Base-by-base conservation (phyloP, 176 grass and related monocot species). In the Juncus effusus region DNA sequence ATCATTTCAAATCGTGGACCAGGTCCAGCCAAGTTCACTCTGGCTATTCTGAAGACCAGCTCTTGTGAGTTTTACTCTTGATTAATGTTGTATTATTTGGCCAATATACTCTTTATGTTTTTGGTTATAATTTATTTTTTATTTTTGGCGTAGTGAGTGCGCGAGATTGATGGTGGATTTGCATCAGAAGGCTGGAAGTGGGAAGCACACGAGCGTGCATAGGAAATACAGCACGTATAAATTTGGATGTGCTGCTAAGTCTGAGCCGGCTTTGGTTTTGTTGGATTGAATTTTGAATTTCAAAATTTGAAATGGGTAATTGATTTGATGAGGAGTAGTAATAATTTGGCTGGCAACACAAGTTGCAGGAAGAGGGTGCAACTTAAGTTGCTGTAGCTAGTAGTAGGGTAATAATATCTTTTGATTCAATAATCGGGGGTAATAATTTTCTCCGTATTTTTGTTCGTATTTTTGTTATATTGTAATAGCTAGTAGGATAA, bases 141-240 rank as follows among this genome's bases (percentile, higher is more conserved):
- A 5, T 41, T 13, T 79, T 15, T 35, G 39, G 13, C 56, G 16
- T 66, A 90, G 89, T 52, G 85, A 90, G 65, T 99, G 94, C 61
- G 86, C 94, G 12, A 79, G 38, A 61, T 76, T 87, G 75, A 87
- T 99, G 73, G 88, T 93, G 63, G 83, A 80, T 9, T 88, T 99
- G 55, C 94, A 93, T 80, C 56, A 78, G 78, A 93, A 90, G 54
- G 85, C 94, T 16, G 72, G 78, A 62, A 16, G 52, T 5, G 81
- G 85, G 49, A 93, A 73, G 72, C 82, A 93, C 59, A 89, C 80
- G 2, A 83, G 76, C 2, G 94, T 85, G 3, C 80, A 86, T 71
- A 82, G 68, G 55, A 99, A 99, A 64, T 99, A 87, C 42, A 93
- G 72, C 59, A 82, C 83, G 1, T 87, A 65, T 51, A 93, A 73